A percentile compares a stretch with the other conserved stretches of the same genome.
Evolutionary conservation across 2,329 filamentous ascomycete species (phyloP).

Genomic region (Trichoderma polysporum): DNA sequence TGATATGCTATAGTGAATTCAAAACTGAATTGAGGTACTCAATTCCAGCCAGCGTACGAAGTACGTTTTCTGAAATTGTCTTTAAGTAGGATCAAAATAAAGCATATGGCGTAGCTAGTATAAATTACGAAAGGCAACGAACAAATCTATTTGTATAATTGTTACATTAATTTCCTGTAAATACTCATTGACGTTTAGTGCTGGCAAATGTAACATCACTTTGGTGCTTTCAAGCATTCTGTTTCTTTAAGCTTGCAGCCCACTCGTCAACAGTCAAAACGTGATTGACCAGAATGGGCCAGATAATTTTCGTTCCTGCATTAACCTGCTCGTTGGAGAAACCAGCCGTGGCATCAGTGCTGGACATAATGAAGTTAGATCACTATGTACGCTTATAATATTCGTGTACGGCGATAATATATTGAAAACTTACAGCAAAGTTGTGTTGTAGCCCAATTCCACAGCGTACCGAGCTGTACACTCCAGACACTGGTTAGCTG

Average conservation of each 20-base stretch:
- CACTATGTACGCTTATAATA: too few relatives aligned
- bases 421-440: too few relatives aligned
- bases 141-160: too few relatives aligned
- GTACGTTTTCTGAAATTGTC: neutral
- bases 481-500: conserved; percentile 23
- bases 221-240: neutral
- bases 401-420: too few relatives aligned
- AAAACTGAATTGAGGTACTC: neutral
- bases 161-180: too few relatives aligned
- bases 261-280: neutral
- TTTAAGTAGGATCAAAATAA: too few relatives aligned
- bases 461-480: conserved; percentile 20
- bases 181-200: neutral
- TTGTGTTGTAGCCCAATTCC: neutral
- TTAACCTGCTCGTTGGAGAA: neutral
- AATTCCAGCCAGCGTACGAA: too few relatives aligned
- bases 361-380: neutral
- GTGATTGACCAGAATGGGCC: neutral
- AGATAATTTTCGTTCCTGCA: neutral
- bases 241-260: neutral
- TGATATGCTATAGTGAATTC: neutral
- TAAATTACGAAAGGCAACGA: too few relatives aligned
- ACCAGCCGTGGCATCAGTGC: neutral
- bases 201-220: too few relatives aligned
- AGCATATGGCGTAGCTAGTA: too few relatives aligned